These are phyloP conservation scores for Fusarium sp. DNA, from an alignment of 2,329 filamentous ascomycete species.

Conservation along the genomic window DNA sequence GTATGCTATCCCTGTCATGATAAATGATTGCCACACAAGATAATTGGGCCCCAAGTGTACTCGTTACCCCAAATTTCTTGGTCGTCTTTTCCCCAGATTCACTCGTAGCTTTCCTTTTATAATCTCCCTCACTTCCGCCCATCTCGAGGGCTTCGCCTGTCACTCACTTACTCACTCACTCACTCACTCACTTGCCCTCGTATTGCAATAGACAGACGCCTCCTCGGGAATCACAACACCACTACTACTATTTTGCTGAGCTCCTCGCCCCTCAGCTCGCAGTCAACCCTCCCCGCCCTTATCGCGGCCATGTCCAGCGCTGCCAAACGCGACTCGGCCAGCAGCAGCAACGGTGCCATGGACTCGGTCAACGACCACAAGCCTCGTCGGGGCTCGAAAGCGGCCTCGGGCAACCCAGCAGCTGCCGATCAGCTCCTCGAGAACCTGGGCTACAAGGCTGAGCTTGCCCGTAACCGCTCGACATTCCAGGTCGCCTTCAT, in stretches of 20 bases:
- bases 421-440: constrained; percentile 70
- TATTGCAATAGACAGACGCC: neutral
- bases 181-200: neutral
- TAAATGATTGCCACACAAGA: constrained; percentile 25
- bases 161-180: constrained; percentile 1
- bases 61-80: constrained; percentile 30
- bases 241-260: neutral
- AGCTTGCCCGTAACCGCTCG: constrained; percentile 70
- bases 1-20: constrained; percentile 12
- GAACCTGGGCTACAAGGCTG: constrained; percentile 72
- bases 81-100: constrained; percentile 25
- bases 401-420: constrained; percentile 40
- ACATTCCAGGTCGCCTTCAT: constrained; percentile 77
- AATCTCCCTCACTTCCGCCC: constrained; percentile 6
- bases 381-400: constrained; percentile 40
- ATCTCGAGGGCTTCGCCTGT: constrained; percentile 2
- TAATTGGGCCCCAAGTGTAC: constrained; percentile 18
- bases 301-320: constrained; percentile 25
- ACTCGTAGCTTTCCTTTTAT: constrained; percentile 23
- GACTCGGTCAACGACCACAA: constrained; percentile 42
- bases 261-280: neutral
- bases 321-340: constrained; percentile 39
- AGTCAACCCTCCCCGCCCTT: neutral
- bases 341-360: constrained; percentile 30
- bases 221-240: neutral